Conservation (phyloP, 2,329 filamentous ascomycete species). For the Pyrenophora graminea region DNA sequence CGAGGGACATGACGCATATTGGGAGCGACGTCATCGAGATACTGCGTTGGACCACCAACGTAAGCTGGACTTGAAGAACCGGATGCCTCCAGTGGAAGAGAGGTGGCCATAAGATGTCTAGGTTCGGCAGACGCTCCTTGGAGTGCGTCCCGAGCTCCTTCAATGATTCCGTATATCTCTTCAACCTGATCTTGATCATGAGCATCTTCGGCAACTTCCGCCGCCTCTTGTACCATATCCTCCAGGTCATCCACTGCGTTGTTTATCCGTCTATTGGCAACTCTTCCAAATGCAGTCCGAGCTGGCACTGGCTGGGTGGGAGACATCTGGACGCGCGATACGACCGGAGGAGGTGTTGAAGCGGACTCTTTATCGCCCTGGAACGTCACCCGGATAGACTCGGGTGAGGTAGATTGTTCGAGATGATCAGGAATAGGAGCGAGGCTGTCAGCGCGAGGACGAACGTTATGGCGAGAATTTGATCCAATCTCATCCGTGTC, state of each 20-base stretch:
- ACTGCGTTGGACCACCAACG: not conserved
- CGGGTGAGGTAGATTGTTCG: conserved; percentile 22
- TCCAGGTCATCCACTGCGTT: conserved; percentile 48
- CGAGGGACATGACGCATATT: conserved; percentile 4
- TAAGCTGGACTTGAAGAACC: conserved; percentile 5
- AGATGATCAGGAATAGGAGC: conserved; percentile 32
- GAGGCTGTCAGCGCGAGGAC: conserved; percentile 23
- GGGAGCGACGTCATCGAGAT: conserved; percentile 3
- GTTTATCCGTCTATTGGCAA: conserved; percentile 25
- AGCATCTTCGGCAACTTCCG: conserved; percentile 43
- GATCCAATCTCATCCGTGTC: conserved; percentile 9
- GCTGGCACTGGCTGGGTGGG: conserved; percentile 28
- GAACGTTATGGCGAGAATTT: conserved; percentile 2
- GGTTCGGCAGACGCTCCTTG: conserved; percentile 35
- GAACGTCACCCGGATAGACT: conserved; percentile 13
- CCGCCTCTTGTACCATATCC: conserved; percentile 50
- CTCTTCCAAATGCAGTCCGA: conserved; percentile 25
- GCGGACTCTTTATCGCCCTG: conserved; percentile 7
- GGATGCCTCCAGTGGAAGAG: conserved; percentile 28
- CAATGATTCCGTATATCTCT: conserved; percentile 48
- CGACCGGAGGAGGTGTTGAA: conserved; percentile 16
- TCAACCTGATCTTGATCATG: conserved; percentile 38
- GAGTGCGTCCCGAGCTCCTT: conserved; percentile 45
- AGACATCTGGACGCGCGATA: conserved; percentile 26
- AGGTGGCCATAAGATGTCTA: conserved; percentile 25